A percentile compares a stretch with the other conserved stretches of the same genome.
phyloP scores from a whole-genome alignment of 108 stramenopile genomes.

The Skeletonema costatum region DNA sequence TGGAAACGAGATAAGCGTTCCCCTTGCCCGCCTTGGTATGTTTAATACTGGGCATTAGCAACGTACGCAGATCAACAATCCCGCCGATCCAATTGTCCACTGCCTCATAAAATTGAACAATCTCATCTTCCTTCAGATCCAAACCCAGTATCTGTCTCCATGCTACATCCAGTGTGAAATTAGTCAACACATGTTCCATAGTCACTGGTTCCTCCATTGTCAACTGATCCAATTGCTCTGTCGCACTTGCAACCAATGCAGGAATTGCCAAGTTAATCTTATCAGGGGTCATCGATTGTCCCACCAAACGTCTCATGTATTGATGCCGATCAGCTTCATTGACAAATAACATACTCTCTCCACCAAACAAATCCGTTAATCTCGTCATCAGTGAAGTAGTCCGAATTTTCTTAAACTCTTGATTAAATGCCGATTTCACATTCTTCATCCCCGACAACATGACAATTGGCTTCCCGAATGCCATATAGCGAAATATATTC shows the following conservation, averaged over 20 bases:
- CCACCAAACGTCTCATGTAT: slow-evolving; percentile 32
- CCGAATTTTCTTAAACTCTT: slow-evolving; percentile 43
- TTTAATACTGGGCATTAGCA: slow-evolving; percentile 8
- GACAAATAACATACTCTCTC: slow-evolving; percentile 14
- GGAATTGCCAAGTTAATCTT: slow-evolving; percentile 33
- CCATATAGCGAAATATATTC: slow-evolving; percentile 22
- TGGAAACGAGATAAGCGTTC: slow-evolving; percentile 24
- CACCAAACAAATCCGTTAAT: slow-evolving; percentile 24
- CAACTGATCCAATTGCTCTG: slow-evolving; percentile 29
- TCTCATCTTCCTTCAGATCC: slow-evolving; percentile 46
- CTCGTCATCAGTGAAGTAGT: slow-evolving; percentile 1
- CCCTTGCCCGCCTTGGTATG: slow-evolving; percentile 21
- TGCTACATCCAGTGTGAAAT: slow-evolving; percentile 50
- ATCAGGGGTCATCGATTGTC: slow-evolving; percentile 44
- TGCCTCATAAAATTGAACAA: slow-evolving; percentile 26
- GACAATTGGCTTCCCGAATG: slow-evolving; percentile 32
- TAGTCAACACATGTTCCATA: slow-evolving; percentile 31
- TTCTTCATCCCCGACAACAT: slow-evolving; percentile 46
- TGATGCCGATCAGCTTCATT: slow-evolving; percentile 30
- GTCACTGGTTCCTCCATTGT: not conserved
- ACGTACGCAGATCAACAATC: slow-evolving; percentile 10
- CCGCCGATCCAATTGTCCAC: slow-evolving; percentile 49
- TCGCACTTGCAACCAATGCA: slow-evolving; percentile 26
- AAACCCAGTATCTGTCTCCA: slow-evolving; percentile 52
- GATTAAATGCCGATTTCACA: slow-evolving; percentile 42